phyloP scores from a whole-genome alignment of 2,329 filamentous ascomycete species.

The Tolypocladium album region DNA sequence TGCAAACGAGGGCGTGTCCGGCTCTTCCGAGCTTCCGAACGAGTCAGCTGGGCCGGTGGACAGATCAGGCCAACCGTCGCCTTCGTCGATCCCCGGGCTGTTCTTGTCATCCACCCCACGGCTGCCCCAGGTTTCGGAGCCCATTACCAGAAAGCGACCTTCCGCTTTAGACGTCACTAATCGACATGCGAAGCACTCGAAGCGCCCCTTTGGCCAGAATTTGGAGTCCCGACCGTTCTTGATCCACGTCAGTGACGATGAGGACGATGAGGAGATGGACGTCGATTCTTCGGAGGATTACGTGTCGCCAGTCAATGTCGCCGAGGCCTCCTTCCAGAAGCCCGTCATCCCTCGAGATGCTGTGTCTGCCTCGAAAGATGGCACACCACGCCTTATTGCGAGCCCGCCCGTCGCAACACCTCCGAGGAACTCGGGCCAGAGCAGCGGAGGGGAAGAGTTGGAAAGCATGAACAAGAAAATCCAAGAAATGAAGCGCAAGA shows the following conservation, averaged over 20 bases:
- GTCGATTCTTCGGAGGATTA: slow-evolving; percentile 43
- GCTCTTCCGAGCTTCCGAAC: neutral
- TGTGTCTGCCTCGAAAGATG: slow-evolving; percentile 30
- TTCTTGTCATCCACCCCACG: slow-evolving; percentile 20
- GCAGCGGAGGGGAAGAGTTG: slow-evolving; percentile 29
- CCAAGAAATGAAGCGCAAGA: slow-evolving; percentile 47
- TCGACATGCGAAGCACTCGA: slow-evolving; percentile 31
- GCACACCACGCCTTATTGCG: slow-evolving; percentile 24
- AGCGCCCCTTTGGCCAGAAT: slow-evolving; percentile 52
- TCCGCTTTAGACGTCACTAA: slow-evolving; percentile 63
- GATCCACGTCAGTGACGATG: slow-evolving; percentile 74
- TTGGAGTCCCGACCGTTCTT: slow-evolving; percentile 54
- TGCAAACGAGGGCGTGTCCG: neutral
- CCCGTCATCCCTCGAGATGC: slow-evolving; percentile 31
- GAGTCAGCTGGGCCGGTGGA: neutral
- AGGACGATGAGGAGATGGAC: slow-evolving; percentile 58
- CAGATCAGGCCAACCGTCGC: slow-evolving; percentile 1
- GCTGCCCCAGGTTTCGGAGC: slow-evolving; percentile 8
- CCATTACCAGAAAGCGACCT: slow-evolving; percentile 26
- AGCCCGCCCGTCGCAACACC: slow-evolving; percentile 30
- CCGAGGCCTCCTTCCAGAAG: slow-evolving; percentile 19
- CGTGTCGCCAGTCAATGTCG: slow-evolving; percentile 20
- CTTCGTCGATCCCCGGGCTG: slow-evolving; percentile 24
- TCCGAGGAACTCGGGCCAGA: slow-evolving; percentile 20
- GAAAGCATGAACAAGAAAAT: slow-evolving; percentile 46